A percentile compares a stretch with the other conserved stretches of the same genome.
Evolutionary conservation across 164 flowering plant species (phyloP).

Genomic region (Stephania yunnanensis): DNA sequence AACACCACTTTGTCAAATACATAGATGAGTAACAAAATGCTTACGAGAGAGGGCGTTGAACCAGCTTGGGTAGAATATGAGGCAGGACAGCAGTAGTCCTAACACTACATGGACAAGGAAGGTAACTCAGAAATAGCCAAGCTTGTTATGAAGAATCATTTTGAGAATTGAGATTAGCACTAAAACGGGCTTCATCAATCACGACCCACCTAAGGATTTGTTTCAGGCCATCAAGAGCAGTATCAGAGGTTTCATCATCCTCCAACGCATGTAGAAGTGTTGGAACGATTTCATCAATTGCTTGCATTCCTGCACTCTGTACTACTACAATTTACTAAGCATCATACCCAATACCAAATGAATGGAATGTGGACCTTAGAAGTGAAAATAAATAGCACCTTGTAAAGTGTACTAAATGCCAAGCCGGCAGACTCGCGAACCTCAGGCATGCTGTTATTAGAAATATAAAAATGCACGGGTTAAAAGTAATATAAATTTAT

Average conservation of each 20-base stretch:
- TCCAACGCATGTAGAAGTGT: slow-evolving; percentile 93
- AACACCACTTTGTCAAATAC: not conserved
- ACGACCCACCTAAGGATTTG: slow-evolving; percentile 85
- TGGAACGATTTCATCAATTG: slow-evolving; percentile 98
- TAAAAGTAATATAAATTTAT: slow-evolving; percentile 1
- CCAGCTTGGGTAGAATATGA: slow-evolving; percentile 95
- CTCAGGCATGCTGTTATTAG: slow-evolving; percentile 51
- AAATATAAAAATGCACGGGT: slow-evolving; percentile 1
- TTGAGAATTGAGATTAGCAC: not conserved
- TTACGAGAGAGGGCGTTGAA: slow-evolving; percentile 88
- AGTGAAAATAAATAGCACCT: slow-evolving; percentile 40
- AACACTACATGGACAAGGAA: slow-evolving; percentile 50
- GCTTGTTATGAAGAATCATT: not conserved
- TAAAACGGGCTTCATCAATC: not conserved
- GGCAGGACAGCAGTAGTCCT: slow-evolving; percentile 95
- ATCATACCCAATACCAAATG: not conserved
- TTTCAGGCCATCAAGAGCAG: slow-evolving; percentile 97
- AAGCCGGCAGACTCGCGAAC: slow-evolving; percentile 97
- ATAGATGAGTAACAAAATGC: slow-evolving; percentile 21
- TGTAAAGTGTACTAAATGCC: slow-evolving; percentile 94
- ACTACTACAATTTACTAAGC: slow-evolving; percentile 7
- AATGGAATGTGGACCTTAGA: not conserved
- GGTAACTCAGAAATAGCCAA: not conserved
- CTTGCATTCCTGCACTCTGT: slow-evolving; percentile 99
- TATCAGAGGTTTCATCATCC: slow-evolving; percentile 81